Base-by-base conservation (phyloP, 78 protist species). In the Dictyostelium capitatum region DNA sequence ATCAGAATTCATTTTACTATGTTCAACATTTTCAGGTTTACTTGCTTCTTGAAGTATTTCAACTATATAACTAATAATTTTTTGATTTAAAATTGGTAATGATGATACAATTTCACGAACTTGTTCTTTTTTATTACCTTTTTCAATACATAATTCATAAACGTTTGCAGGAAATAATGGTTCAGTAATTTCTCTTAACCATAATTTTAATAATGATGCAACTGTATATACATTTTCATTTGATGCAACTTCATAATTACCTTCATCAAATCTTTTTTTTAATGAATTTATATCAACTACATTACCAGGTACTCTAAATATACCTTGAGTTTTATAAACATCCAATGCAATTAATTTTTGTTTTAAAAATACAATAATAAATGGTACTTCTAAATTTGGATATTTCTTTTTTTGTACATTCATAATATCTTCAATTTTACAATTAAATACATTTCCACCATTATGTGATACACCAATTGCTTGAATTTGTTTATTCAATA, bases 281-380 rank as follows among this genome's bases (percentile, higher is more conserved):
- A 43, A 3, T 3, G 19, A 20, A 47, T 87, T 78, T 51, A 87
- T 87, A 65, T 87, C 93, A 0, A 87, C 53, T 1, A 87, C 62
- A 65, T 78, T 77, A 23, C 82, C 80, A 8, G 93, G 93, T 3
- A 87, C 93, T 32, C 93, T 74, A 15, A 87, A 87, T 10, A 87
- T 64, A 14, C 93, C 93, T 23, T 87, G 83, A 10, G 93, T 77
- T 15, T 56, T 54, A 43, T 23, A 87, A 2, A 70, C 93, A 87
- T 87, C 59, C 77, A 77, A 56, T 62, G 62, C 23, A 12, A 77
- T 50, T 48, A 87, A 53, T 50, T 78, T 87, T 25, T 70, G 32
- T 57, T 87, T 87, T 14, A 87, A 17, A 10, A 77, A 20, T 11
- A 77, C 84, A 57, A 87, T 41, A 6, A 87, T 56, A 48, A 30